Conservation (phyloP, 2,329 filamentous ascomycete genomes). For the Cladosporium sp. region DNA sequence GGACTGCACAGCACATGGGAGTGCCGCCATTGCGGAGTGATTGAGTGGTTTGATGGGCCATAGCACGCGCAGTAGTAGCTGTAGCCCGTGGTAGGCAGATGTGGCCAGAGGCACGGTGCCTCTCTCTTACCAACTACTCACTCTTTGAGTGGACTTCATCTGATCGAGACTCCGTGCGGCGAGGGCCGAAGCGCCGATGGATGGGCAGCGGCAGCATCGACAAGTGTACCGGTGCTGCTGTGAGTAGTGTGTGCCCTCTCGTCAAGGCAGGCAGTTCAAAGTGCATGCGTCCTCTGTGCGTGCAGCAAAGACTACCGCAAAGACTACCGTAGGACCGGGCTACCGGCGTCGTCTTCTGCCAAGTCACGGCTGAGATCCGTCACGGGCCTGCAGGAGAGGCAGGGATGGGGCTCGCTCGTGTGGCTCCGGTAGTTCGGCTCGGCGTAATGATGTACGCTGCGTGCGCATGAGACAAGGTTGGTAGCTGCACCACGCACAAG, state of each 20-base stretch:
- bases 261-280: neutral
- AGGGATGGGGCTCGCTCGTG: neutral
- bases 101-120: too few relatives aligned
- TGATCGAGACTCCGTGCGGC: slow-evolving; percentile 1
- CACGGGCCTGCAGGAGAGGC: neutral
- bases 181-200: neutral
- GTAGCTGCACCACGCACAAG: neutral
- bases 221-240: too few relatives aligned
- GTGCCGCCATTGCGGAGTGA: too few relatives aligned
- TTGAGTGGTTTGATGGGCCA: too few relatives aligned
- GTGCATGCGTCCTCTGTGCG: neutral
- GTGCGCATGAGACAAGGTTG: neutral
- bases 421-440: neutral
- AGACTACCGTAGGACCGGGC: slow-evolving; percentile 9
- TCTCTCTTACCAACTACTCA: too few relatives aligned
- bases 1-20: too few relatives aligned
- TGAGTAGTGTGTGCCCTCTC: too few relatives aligned
- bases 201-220: too few relatives aligned
- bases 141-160: too few relatives aligned
- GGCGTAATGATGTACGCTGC: neutral
- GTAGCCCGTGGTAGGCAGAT: too few relatives aligned
- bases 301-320: too few relatives aligned
- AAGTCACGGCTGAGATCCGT: slow-evolving; percentile 3
- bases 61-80: neutral
- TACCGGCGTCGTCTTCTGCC: slow-evolving; percentile 2